Conservation (phyloP, 345 rosid species). For the Moringa oleifera region DNA sequence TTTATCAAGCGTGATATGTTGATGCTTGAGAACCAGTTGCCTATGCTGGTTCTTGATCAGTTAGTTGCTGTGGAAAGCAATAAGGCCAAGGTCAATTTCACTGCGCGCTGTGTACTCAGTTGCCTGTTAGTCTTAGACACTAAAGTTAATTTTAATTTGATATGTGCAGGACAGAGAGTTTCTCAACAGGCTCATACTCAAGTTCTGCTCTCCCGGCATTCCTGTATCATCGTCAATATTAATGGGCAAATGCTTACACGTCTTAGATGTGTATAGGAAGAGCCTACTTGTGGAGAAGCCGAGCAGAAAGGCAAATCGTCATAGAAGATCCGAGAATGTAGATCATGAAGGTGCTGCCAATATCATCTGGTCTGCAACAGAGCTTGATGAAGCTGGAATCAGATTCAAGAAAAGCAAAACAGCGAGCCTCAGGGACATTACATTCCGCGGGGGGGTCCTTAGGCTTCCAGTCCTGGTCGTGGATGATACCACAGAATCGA, state of each 20-base stretch:
- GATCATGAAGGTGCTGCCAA: conserved; percentile 6
- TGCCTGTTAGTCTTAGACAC: no score
- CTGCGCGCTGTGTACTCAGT: background rate
- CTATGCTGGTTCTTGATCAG: conserved; percentile 27
- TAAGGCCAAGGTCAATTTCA: conserved; percentile 15
- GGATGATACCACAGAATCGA: conserved; percentile 30
- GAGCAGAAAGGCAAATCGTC: background rate
- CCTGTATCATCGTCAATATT: background rate
- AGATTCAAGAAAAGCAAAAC: conserved; percentile 24
- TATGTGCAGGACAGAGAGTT: conserved; percentile 27
- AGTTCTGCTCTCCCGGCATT: conserved; percentile 27
- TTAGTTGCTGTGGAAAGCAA: conserved; percentile 22
- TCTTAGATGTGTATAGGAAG: conserved; percentile 33
- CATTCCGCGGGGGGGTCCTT: conserved; percentile 30
- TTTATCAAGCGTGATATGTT: conserved; percentile 44
- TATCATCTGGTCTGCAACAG: conserved; percentile 35
- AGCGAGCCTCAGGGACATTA: conserved; percentile 29
- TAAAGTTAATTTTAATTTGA: no score
- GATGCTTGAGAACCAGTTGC: conserved; percentile 53
- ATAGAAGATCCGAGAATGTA: background rate
- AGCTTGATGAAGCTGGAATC: conserved; percentile 39
- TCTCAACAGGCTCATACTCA: conserved; percentile 29
- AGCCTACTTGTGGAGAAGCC: conserved; percentile 16
- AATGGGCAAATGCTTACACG: conserved; percentile 35
- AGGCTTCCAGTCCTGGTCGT: conserved; percentile 26